A percentile compares a stretch with the other conserved stretches of the same genome.
These are phyloP conservation scores for Amyloporia xantha DNA, from an alignment of 768 basidiomycete species.

Conservation along the genomic window DNA sequence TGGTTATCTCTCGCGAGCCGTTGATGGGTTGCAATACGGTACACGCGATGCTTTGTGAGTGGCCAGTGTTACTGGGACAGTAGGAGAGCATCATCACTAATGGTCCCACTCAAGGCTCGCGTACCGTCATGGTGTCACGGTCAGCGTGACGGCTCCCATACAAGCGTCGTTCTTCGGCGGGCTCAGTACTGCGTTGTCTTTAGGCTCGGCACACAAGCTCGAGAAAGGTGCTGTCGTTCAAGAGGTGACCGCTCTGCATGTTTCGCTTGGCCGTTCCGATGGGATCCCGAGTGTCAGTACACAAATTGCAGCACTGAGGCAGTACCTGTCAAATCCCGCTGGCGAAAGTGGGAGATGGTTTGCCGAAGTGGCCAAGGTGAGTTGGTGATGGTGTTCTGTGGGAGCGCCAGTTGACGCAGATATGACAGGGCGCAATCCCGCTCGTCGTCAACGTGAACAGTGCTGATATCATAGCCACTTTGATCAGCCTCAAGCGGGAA, in stretches of 20 bases:
- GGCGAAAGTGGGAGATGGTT: slow-evolving; percentile 28
- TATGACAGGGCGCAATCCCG: slow-evolving; percentile 46
- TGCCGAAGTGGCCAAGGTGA: slow-evolving; percentile 25
- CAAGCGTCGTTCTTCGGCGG: slow-evolving; percentile 31
- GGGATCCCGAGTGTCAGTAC: slow-evolving; percentile 58
- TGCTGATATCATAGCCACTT: slow-evolving; percentile 69
- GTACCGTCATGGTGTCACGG: slow-evolving; percentile 41
- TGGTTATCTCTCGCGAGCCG: slow-evolving; percentile 47
- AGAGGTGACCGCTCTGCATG: slow-evolving; percentile 32
- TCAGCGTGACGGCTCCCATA: slow-evolving; percentile 32
- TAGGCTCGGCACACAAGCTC: slow-evolving; percentile 35
- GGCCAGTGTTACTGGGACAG: too few species aligned
- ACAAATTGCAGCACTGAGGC: slow-evolving; percentile 67
- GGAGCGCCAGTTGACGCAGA: neutral
- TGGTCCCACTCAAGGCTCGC: slow-evolving; percentile 40
- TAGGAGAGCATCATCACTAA: too few species aligned
- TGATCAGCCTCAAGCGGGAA: slow-evolving; percentile 54
- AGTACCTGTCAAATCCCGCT: slow-evolving; percentile 41
- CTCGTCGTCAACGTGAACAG: slow-evolving; percentile 63
- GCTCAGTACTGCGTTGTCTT: slow-evolving; percentile 36
- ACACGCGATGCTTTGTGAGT: slow-evolving; percentile 28
- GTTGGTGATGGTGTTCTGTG: slow-evolving; percentile 6
- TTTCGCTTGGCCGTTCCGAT: slow-evolving; percentile 37
- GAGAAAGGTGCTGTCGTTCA: slow-evolving; percentile 36
- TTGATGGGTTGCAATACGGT: slow-evolving; percentile 53